Base-by-base conservation (phyloP, 1,139 yeast genomes). In the Saccharomyces uvarum region DNA sequence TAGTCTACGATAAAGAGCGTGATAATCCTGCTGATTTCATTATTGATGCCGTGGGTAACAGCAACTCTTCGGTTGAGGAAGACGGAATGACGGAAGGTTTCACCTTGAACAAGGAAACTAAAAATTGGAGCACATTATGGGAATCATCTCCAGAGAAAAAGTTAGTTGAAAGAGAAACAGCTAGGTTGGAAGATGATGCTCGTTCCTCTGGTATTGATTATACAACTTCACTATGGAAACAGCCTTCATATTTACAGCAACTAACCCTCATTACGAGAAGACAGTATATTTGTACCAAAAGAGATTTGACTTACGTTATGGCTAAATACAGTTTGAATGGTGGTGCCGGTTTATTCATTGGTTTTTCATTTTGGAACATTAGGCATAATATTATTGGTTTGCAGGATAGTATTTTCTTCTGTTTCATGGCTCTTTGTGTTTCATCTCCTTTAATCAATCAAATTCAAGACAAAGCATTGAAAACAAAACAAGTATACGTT, bases 1-100 rank as follows among this genome's bases (percentile, higher is more conserved):
- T 63, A 32, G 32, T 52, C 16, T 62, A 56, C 46, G 62, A 63
- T 42, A 54, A 47, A 16, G 63, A 60, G 52, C 41, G 46, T 46
- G 84, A 78, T 57, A 81, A 81, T 57, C 86, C 86, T 3, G 86
- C 86, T 21, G 86, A 81, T 65, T 81, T 79, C 64, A 77, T 82
- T 58, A 71, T 81, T 59, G 81, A 80, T 56, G 78, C 77, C 48
- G 80, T 81, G 63, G 83, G 83, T 48, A 60, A 61, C 28, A 38
- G 44, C 13, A 38, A 38, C 11, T 13, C 47, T 32, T 47, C 38
- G 11, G 48, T 28, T 4, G 38, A n/a, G 5, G 49, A 51, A 24
- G 51, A 27, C n/a, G 50, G 31, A 14, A 53, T 33, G 14, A 47
- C 28, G 27, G 56, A 56, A 13, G 54, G 29, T 27, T 81, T 82